Conservation (phyloP, 2,329 filamentous ascomycete genomes). For the Apiospora phragmitis region DNA sequence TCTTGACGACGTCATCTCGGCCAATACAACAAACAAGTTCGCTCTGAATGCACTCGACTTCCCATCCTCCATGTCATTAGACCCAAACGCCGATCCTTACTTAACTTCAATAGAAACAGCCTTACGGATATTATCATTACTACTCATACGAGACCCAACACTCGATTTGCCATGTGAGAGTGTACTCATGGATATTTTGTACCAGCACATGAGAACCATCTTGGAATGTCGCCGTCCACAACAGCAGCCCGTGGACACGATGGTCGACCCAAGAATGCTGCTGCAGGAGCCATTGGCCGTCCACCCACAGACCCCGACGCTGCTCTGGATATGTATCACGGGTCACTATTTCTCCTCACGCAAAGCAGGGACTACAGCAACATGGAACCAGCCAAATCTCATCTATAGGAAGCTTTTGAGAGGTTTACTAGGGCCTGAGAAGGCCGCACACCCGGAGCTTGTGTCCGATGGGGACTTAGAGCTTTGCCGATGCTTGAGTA, state of each 20-base stretch:
- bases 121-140: slow-evolving; percentile 14
- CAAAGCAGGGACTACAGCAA: not conserved
- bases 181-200: slow-evolving; percentile 8
- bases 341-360: slow-evolving; percentile 3
- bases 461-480: slow-evolving; percentile 16
- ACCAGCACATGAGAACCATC: not conserved
- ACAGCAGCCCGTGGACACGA: not conserved
- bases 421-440: slow-evolving; percentile 2
- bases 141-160: slow-evolving; percentile 15
- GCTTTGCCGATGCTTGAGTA: slow-evolving; percentile 7
- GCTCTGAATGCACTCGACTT: not conserved
- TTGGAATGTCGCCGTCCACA: not conserved
- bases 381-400: not conserved
- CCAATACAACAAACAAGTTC: not conserved
- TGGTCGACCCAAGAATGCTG: slow-evolving; percentile 13
- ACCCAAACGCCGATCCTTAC: not conserved
- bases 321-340: slow-evolving; percentile 17
- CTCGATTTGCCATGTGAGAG: slow-evolving; percentile 16
- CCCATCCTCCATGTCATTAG: not conserved
- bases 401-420: slow-evolving; percentile 11
- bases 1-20: slow-evolving; percentile 3
- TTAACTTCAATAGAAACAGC: slow-evolving; percentile 13
- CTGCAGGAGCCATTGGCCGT: not conserved
- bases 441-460: slow-evolving; percentile 6
- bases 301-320: slow-evolving; percentile 6